phyloP scores from a whole-genome alignment of 257 asterid species.

The Striga asiatica region DNA sequence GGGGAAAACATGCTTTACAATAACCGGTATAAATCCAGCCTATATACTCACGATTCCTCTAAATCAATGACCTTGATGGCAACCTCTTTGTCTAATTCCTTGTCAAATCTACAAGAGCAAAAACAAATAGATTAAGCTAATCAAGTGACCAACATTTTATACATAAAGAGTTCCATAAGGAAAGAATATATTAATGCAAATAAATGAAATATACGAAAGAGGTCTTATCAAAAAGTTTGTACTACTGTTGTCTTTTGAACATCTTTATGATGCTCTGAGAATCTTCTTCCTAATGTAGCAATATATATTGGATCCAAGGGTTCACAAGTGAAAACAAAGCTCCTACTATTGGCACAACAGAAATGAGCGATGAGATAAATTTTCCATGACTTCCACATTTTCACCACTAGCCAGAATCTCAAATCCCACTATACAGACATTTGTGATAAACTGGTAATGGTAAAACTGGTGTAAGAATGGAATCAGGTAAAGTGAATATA shows the following conservation, averaged over 20 bases:
- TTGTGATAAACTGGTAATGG: not conserved
- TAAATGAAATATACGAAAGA: not conserved
- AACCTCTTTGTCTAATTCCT: conserved; percentile 79
- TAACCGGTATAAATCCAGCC: conserved; percentile 15
- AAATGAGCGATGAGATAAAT: not conserved
- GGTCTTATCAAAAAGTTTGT: not conserved
- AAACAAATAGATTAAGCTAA: conserved; percentile 4
- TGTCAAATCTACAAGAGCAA: conserved; percentile 68
- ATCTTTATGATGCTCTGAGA: not conserved
- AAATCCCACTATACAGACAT: not conserved
- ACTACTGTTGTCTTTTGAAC: not conserved
- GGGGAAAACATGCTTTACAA: no score
- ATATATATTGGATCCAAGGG: not conserved
- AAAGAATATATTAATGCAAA: not conserved
- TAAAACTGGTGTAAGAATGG: not conserved
- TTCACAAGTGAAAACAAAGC: not conserved
- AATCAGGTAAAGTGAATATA: not conserved
- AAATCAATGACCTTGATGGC: conserved; percentile 98
- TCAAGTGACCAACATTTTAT: not conserved
- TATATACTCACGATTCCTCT: conserved; percentile 94
- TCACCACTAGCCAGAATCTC: not conserved
- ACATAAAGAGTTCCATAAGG: not conserved
- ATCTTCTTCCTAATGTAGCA: not conserved
- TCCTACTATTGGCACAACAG: not conserved
- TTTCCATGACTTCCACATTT: not conserved